Evolutionary conservation across 2,329 filamentous ascomycete genomes (phyloP).

Genomic region (Aspergillus sp.): DNA sequence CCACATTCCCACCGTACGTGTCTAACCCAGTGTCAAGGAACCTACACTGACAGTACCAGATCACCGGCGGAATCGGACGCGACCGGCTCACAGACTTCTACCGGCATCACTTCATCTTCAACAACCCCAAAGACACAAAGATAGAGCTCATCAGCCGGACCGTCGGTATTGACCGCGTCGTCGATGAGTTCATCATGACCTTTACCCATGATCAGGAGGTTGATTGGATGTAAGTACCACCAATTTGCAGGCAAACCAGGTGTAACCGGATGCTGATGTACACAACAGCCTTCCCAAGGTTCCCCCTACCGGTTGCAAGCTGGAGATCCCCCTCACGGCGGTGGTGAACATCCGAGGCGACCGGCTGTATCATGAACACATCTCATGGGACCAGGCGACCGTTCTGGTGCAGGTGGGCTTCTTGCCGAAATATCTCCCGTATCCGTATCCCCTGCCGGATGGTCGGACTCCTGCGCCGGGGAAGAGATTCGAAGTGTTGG

Average conservation of each 20-base stretch:
- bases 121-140: conserved; percentile 63
- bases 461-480: conserved; percentile 36
- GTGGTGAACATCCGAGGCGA: conserved; percentile 69
- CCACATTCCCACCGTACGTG: conserved; percentile 63
- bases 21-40: no score
- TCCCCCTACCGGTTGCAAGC: no score
- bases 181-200: conserved; percentile 67
- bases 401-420: conserved; percentile 62
- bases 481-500: conserved; percentile 55
- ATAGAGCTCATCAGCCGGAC: conserved; percentile 68
- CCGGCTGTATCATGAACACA: conserved; percentile 68
- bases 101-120: conserved; percentile 68
- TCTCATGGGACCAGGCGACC: conserved; percentile 67
- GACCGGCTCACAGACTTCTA: conserved; percentile 64
- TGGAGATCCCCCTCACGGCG: conserved; percentile 58
- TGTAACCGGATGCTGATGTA: conserved; percentile 1
- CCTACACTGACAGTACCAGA: no score
- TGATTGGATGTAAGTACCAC: conserved; percentile 63
- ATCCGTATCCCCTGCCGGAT: conserved; percentile 54
- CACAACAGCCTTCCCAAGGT: conserved; percentile 52
- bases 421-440: conserved; percentile 64
- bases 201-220: conserved; percentile 61
- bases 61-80: conserved; percentile 67
- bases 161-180: conserved; percentile 65
- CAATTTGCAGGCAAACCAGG: no score